Evolutionary conservation across 441 rosid species (phyloP), one percentile per base, ranked within the genome.

Genomic region (Kokia cookei): DNA sequence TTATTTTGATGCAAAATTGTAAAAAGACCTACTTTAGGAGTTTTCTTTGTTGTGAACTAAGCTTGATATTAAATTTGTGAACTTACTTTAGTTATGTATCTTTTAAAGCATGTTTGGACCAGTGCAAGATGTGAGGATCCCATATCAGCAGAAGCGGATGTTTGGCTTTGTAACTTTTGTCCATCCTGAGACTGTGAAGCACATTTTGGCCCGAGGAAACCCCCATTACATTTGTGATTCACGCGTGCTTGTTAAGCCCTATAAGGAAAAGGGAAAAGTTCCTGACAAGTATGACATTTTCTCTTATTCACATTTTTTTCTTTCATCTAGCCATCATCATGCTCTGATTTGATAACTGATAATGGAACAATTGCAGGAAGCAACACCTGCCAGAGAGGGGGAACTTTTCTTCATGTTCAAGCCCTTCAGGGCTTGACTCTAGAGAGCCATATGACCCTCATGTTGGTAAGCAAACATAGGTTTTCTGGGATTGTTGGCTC

Each of bases 81-180:
- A 37, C 42, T 19, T 51, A 12, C 54, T 47, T 48, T 19, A 8
- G 19, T 61, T 42, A n/a, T 69, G 45, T 42, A 26, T 71, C 14
- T 47, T 79, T 74, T 67, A 73, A 78, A 95, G 99, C 83, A 81
- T 73, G 69, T 95, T 90, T 76, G 99, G 99, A 77, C 89, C 84
- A 4, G 99, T 95, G 76, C 96, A 91, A 83, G 99, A 95, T 84
- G 99, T 95, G 54, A 89, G 99, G 88, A 95, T 95, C 78, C 99
- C 98, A 4, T 90, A 90, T 76, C 99, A 95, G 87, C 93, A 89
- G 83, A 95, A 93, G 84, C 86, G 99, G 67, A 95, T 95, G 99
- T 95, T 95, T 86, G 99, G 98, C 37, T 95, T 95, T 80, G 97
- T 95, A 53, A 91, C 98, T 14, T 95, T 95, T 73, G 84, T 89